Base-by-base conservation (phyloP, 129 eudicot genomes). In the Kitagawia praeruptora region DNA sequence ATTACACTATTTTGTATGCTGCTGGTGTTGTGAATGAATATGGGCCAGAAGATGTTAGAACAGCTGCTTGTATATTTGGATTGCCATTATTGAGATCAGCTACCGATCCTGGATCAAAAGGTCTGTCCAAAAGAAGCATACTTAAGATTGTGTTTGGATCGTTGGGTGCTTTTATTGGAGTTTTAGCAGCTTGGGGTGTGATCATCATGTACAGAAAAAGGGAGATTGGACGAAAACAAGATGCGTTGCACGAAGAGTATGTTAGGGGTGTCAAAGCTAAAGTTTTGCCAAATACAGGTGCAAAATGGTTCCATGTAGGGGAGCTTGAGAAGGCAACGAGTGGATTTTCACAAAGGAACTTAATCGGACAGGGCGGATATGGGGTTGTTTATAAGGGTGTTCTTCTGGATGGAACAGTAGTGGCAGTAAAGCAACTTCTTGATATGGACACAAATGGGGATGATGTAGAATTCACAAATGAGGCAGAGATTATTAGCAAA, bases 401-500 rank as follows among this genome's bases (percentile, higher is more conserved):
- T 0, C 89, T 91, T 14, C 66, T 83, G 6, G 96, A 91, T 82
- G 96, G 92, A 1, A 85, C 88, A 0, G 66, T 78, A 9, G 89
- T 91, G 3, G 96, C 93, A 5, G 88, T 91, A 2, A 91, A 91
- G 58, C 86, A 84, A 76, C 82, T 88, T 77, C 82, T 75, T 28
- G 88, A 84, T 70, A 73, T 77, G 72, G 89, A 88, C 11, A 31
- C 45, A 1, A 83, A 83, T 58, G 89, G 85, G 3, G 93, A 91
- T 31, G 83, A 75, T 46, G 53, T 83, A 3, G 98, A 93, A 40
- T 93, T 93, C 42, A 75, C 63, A 6, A 93, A 93, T 67, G 98
- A 93, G 63, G 96, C 92, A 1, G 86, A 88, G 89, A 88, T 93
- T 58, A 88, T 93, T 74, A 93, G 98, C 85, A 90, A 90, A 76